Percentiles rank a stretch among this genome's conserved stretches.
Evolutionary conservation across 78 protist genomes (phyloP).

Genomic region (Monosiga brevicollis): DNA sequence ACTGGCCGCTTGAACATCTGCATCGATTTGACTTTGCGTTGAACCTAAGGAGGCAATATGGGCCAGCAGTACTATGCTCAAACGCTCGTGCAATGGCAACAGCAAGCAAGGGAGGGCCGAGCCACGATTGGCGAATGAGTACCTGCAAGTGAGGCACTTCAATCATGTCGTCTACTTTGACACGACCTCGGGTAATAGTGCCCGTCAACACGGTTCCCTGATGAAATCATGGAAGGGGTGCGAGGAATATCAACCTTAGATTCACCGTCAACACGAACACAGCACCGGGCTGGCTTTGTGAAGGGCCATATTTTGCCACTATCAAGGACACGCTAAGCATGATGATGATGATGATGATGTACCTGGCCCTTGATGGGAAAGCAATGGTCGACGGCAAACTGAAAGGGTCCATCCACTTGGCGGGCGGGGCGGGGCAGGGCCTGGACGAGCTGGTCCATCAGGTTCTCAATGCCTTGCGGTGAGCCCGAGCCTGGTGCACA

Average conservation of each 20-base stretch:
- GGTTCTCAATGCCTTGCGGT: background rate
- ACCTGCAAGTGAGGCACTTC: background rate
- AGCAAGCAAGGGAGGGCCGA: background rate
- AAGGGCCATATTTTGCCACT: no score
- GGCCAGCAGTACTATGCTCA: background rate
- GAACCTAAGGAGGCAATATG: slow-evolving; percentile 39
- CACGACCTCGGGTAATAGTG: slow-evolving; percentile 37
- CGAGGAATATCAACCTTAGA: no score
- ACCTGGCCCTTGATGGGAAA: slow-evolving; percentile 84
- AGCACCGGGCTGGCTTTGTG: no score
- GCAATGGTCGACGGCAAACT: slow-evolving; percentile 93
- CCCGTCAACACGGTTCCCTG: slow-evolving; percentile 91
- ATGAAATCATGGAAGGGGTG: no score
- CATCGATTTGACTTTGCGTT: slow-evolving; percentile 78
- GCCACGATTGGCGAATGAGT: background rate
- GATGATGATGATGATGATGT: background rate
- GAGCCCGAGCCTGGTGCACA: background rate
- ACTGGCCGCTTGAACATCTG: slow-evolving; percentile 85
- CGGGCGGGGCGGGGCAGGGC: slow-evolving; percentile 5
- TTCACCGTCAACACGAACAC: no score
- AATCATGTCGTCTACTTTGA: background rate
- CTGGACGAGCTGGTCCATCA: background rate
- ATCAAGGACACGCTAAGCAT: no score
- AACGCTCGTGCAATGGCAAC: background rate
- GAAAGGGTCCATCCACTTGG: slow-evolving; percentile 33